Conservation (phyloP, 2,329 filamentous ascomycete species). For the Pseudopyricularia javanii region DNA sequence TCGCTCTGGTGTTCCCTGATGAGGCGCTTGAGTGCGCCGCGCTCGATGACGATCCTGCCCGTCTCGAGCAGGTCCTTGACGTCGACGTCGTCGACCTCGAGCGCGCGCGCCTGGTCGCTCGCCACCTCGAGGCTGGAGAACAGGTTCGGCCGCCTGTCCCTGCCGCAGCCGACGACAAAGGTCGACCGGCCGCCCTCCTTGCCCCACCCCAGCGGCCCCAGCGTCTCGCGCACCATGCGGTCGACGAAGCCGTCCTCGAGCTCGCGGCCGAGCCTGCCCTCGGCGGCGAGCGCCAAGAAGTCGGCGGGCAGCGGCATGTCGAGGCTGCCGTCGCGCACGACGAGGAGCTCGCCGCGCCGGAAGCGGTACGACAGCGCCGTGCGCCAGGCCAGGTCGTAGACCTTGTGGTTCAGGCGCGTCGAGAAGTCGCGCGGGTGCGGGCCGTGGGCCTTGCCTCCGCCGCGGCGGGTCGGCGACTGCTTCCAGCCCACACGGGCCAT, state of each 20-base stretch:
- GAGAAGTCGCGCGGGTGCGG: slow-evolving; percentile 86
- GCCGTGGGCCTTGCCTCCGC: slow-evolving; percentile 83
- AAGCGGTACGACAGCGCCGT: slow-evolving; percentile 90
- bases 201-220: slow-evolving; percentile 61
- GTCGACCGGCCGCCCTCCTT: slow-evolving; percentile 56
- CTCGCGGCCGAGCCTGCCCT: slow-evolving; percentile 19
- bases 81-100: slow-evolving; percentile 70
- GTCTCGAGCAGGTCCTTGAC: slow-evolving; percentile 88
- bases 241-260: slow-evolving; percentile 36
- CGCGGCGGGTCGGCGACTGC: slow-evolving; percentile 70
- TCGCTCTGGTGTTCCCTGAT: slow-evolving; percentile 62
- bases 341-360: slow-evolving; percentile 70
- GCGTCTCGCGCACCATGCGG: slow-evolving; percentile 53
- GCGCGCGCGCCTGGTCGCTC: slow-evolving; percentile 54
- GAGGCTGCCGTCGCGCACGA: slow-evolving; percentile 62
- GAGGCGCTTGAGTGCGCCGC: slow-evolving; percentile 63
- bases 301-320: slow-evolving; percentile 48
- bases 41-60: slow-evolving; percentile 77
- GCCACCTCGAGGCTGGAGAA: slow-evolving; percentile 53
- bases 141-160: slow-evolving; percentile 44
- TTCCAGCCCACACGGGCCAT: slow-evolving; percentile 65
- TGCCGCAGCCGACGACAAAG: slow-evolving; percentile 48
- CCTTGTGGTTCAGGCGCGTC: slow-evolving; percentile 70
- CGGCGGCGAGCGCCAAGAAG: slow-evolving; percentile 26
- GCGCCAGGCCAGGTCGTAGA: slow-evolving; percentile 92